A percentile compares a stretch with the other conserved stretches of the same genome.
Evolutionary conservation across 768 basidiomycete species (phyloP).

Genomic region (Mycena amicta): DNA sequence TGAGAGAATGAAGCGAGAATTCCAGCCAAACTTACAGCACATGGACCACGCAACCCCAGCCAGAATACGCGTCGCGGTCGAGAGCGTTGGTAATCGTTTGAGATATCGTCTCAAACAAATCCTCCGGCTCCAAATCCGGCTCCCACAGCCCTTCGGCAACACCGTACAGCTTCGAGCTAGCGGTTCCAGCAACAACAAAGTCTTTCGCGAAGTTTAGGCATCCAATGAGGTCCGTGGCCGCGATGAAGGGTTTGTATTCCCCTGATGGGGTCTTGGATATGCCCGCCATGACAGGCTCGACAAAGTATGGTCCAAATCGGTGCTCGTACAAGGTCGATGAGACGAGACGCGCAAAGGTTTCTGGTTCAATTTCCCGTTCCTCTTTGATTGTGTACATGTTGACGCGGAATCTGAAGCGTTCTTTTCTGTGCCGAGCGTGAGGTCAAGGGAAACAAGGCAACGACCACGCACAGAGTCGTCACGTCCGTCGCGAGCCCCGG

Average conservation of each 20-base stretch:
- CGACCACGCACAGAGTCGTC: constrained; percentile 71
- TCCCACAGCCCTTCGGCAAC: constrained; percentile 99
- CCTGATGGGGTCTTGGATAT: constrained; percentile 74
- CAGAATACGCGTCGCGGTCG: constrained; percentile 94
- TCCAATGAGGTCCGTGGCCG: constrained; percentile 91
- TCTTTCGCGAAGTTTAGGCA: constrained; percentile 95
- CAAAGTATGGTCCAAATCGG: constrained; percentile 95
- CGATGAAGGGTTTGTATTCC: constrained; percentile 87
- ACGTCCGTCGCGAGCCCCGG: constrained; percentile 94
- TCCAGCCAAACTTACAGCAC: constrained; percentile 70
- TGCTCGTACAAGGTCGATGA: constrained; percentile 94
- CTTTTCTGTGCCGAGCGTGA: constrained; percentile 57
- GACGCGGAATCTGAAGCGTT: constrained; percentile 88
- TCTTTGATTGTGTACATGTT: constrained; percentile 99
- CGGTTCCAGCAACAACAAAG: constrained; percentile 95
- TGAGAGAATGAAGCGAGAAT: constrained; percentile 2
- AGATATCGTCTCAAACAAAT: constrained; percentile 97
- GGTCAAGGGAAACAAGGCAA: constrained; percentile 3
- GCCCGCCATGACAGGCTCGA: constrained; percentile 96
- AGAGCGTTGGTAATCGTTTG: constrained; percentile 94
- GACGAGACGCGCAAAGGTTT: constrained; percentile 94
- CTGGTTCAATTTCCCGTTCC: constrained; percentile 93
- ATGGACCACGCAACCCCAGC: constrained; percentile 96
- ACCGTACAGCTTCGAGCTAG: constrained; percentile 91
- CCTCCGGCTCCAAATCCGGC: constrained; percentile 93